Evolutionary conservation across 2,329 filamentous ascomycete genomes (phyloP), one percentile per base, ranked within the genome.

Genomic region (Endoconidiophora laricicola): DNA sequence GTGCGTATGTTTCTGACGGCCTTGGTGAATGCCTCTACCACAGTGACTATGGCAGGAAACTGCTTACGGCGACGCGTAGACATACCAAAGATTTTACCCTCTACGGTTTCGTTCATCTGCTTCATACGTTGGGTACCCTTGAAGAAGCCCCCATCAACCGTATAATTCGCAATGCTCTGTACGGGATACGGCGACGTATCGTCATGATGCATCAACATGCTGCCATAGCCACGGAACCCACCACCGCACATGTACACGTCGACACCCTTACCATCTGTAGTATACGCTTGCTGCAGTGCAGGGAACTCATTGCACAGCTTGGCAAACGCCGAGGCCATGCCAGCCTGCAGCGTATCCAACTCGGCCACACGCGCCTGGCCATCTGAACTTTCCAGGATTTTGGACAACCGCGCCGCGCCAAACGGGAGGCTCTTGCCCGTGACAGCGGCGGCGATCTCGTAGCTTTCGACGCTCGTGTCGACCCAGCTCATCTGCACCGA

Each of bases 201-300:
- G 58, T 90, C 83, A 56, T 76, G 74, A 60, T 83, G 79, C 82
- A 94, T 88, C 48, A 94, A 71, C 59, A 94, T 79, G 63, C 86
- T 93, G 5, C 87, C 88, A 70, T 93, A 94, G 14, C 88, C 88
- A 36, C 88, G 72, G 60, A 94, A 94, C 0, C 88, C 88, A 22
- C 88, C 88, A 41, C 88, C 88, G 55, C 84, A 94, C 52, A 95
- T 78, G 61, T 88, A 94, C 6, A 94, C 69, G 33, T 82, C 77
- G 52, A 87, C 69, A 3, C 73, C 73, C 45, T 56, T 54, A 39
- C 58, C 54, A 33, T 46, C 18, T 12, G 20, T 24, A 24, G 29
- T 20, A 6, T 37, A 29, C n/a, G 41, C 33, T 33, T 60, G 46
- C 37, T 59, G 55, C 0, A 88, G 76, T 1, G 58, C 58, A 3